A percentile compares a stretch with the other conserved stretches of the same genome.
These are phyloP conservation scores for Plasmodium fragile DNA, from an alignment of 169 alveolate genomes.

Conservation along the genomic window DNA sequence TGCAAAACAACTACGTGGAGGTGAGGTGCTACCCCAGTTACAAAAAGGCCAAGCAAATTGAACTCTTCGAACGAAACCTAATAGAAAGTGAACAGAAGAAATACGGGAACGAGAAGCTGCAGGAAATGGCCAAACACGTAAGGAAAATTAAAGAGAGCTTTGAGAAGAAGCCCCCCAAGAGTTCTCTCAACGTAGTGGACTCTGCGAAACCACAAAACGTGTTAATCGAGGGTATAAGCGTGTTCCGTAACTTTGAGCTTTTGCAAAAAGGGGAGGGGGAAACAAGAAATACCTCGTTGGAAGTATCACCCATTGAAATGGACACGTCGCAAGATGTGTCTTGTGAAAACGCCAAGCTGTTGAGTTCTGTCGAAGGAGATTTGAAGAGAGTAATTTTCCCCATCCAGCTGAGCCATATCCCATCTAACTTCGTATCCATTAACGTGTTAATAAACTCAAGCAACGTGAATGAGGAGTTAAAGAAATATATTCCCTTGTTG, in stretches of 20 bases:
- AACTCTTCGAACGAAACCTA: constrained; percentile 75
- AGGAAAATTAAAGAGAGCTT: constrained; percentile 43
- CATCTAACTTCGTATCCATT: constrained; percentile 82
- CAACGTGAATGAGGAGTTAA: constrained; percentile 26
- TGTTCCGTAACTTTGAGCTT: constrained; percentile 62
- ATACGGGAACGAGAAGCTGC: constrained; percentile 73
- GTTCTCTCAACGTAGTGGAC: constrained; percentile 51
- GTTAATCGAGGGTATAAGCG: constrained; percentile 69
- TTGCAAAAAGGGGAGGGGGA: not conserved
- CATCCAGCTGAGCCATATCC: constrained; percentile 80
- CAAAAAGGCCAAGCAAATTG: constrained; percentile 69
- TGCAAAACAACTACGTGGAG: constrained; percentile 64
- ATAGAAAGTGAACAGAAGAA: constrained; percentile 62
- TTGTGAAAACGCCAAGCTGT: not conserved
- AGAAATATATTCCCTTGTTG: constrained; percentile 77
- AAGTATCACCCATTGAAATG: not conserved
- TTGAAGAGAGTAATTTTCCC: constrained; percentile 70
- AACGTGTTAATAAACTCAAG: constrained; percentile 76
- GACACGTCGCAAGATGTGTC: not conserved
- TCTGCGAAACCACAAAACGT: constrained; percentile 59
- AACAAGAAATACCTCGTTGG: not conserved
- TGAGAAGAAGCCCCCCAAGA: constrained; percentile 74
- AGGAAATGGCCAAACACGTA: constrained; percentile 73
- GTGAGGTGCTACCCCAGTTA: constrained; percentile 80
- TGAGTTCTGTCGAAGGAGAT: not conserved